phyloP scores from a whole-genome alignment of 805 yeast species.

The Ascoidea asiatica region DNA sequence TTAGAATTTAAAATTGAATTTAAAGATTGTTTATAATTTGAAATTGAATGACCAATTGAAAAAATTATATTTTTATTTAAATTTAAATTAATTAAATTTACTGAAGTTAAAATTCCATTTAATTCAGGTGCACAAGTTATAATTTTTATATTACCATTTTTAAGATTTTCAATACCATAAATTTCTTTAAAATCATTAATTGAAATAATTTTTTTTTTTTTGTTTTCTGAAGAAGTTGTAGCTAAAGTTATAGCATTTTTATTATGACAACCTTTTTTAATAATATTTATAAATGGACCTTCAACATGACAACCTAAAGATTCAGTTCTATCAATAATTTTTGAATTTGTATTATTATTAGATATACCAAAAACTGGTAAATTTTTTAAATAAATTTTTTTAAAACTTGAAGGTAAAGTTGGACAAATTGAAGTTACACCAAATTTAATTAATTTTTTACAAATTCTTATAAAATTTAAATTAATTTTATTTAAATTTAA shows the following conservation, averaged over 20 bases:
- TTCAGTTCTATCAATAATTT: conserved; percentile 19
- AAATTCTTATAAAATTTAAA: conserved; percentile 16
- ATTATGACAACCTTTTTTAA: conserved; percentile 40
- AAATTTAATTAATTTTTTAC: conserved; percentile 20
- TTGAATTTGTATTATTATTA: too few relatives aligned
- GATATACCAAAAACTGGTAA: conserved; percentile 22
- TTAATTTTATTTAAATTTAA: too few relatives aligned
- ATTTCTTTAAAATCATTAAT: conserved; percentile 21
- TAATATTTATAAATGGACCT: conserved; percentile 40
- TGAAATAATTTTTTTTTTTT: background rate
- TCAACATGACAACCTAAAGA: conserved; percentile 46
- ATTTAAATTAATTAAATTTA: conserved; percentile 20
- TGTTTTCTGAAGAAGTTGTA: conserved; percentile 12
- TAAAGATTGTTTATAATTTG: too few relatives aligned
- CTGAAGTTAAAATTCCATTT: conserved; percentile 29
- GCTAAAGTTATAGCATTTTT: conserved; percentile 33
- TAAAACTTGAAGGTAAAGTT: conserved; percentile 27
- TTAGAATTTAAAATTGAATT: conserved; percentile 39
- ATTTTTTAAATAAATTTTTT: conserved; percentile 24
- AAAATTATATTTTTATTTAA: conserved; percentile 24
- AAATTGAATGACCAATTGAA: conserved; percentile 34
- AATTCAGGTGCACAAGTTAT: conserved; percentile 41
- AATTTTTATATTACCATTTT: conserved; percentile 23
- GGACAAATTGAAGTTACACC: conserved; percentile 33
- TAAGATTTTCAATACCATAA: conserved; percentile 30